Conservation (phyloP, 345 rosid species). For the Barbarea vulgaris region DNA sequence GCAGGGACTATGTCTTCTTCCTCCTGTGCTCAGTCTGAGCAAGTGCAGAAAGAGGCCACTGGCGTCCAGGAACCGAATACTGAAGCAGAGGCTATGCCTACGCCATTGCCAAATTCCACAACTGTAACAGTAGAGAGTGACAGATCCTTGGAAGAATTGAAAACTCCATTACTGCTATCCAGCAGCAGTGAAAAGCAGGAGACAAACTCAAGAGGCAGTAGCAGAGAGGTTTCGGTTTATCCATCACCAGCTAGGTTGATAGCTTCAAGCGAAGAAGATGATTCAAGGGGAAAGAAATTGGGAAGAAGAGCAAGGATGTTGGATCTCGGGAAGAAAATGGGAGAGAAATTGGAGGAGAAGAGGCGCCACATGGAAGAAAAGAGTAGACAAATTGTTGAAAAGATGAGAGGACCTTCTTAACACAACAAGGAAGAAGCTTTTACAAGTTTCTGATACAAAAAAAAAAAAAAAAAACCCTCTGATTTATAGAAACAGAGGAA, state of each 20-base stretch:
- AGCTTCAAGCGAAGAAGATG: slow-evolving; percentile 51
- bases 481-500: slow-evolving; percentile 21
- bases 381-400: slow-evolving; percentile 76
- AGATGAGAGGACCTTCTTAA: slow-evolving; percentile 65
- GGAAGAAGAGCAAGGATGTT: slow-evolving; percentile 83
- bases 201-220: slow-evolving; percentile 21
- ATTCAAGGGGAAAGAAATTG: slow-evolving; percentile 57
- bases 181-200: slow-evolving; percentile 47
- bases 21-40: slow-evolving; percentile 44
- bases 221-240: slow-evolving; percentile 35
- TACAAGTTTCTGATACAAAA: slow-evolving; percentile 1
- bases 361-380: slow-evolving; percentile 86
- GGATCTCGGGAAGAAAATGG: slow-evolving; percentile 85
- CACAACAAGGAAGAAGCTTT: slow-evolving; percentile 1
- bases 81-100: slow-evolving; percentile 22
- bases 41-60: slow-evolving; percentile 38
- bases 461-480: no score
- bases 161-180: slow-evolving; percentile 50
- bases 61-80: slow-evolving; percentile 17
- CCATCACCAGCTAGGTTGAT: slow-evolving; percentile 36
- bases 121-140: slow-evolving; percentile 36
- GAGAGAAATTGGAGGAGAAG: slow-evolving; percentile 88
- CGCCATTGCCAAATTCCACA: slow-evolving; percentile 32
- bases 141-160: slow-evolving; percentile 55
- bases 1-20: slow-evolving; percentile 24